Conservation (phyloP, 352 stramenopile genomes). For the Pythium coloratum region DNA sequence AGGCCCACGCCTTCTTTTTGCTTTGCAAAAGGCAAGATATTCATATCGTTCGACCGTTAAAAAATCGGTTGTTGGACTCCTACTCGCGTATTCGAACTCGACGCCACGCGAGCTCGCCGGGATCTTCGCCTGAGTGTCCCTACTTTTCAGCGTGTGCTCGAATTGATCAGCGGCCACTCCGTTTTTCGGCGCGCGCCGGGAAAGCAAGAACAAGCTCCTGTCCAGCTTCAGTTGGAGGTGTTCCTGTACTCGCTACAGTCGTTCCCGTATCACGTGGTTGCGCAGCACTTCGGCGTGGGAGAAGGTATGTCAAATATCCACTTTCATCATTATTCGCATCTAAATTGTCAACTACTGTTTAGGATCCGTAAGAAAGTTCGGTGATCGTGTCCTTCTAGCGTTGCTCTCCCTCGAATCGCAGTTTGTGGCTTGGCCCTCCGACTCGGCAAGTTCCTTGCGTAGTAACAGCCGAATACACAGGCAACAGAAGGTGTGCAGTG, state of each 20-base stretch:
- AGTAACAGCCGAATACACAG: too few species aligned
- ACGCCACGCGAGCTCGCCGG: background rate
- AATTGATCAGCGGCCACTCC: background rate
- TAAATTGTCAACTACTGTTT: background rate
- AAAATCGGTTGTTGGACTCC: background rate
- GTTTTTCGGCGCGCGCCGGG: background rate
- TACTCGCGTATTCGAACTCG: background rate
- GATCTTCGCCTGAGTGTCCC: background rate
- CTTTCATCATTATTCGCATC: too few species aligned
- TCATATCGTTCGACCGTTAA: background rate
- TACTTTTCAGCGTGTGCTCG: background rate
- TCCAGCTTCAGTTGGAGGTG: background rate
- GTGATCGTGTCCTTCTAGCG: too few species aligned
- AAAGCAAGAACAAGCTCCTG: background rate
- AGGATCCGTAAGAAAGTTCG: too few species aligned
- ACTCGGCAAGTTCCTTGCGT: too few species aligned
- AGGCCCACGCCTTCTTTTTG: background rate
- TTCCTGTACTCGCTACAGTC: background rate
- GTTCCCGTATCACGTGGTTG: background rate
- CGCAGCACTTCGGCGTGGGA: background rate
- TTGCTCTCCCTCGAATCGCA: too few species aligned
- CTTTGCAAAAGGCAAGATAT: background rate
- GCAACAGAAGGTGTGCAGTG: too few species aligned
- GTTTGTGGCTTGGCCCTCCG: too few species aligned
- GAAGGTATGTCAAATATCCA: background rate